Evolutionary conservation across 192 early-diverging fungal species (phyloP).

Genomic region (Mortierella antarctica): DNA sequence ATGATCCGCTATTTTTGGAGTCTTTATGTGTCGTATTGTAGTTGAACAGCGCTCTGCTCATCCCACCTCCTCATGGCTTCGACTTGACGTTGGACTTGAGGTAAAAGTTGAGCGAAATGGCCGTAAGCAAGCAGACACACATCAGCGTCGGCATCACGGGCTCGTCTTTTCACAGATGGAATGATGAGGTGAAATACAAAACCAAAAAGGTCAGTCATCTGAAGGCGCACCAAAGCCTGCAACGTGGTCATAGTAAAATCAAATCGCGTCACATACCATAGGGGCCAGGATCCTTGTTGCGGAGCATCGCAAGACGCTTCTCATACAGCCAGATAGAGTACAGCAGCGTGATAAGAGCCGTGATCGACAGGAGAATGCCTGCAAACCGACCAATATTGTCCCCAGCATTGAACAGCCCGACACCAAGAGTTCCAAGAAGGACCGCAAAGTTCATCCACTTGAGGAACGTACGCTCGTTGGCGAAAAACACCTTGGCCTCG

Average conservation of each 20-base stretch:
- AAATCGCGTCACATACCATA: constrained; percentile 50
- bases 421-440: constrained; percentile 72
- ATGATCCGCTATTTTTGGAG: neutral
- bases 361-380: constrained; percentile 76
- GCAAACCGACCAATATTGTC: constrained; percentile 73
- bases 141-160: constrained; percentile 75
- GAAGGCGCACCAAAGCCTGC: too few relatives aligned
- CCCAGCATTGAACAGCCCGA: constrained; percentile 83
- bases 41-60: neutral
- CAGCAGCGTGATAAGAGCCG: constrained; percentile 75
- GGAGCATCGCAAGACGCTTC: constrained; percentile 74
- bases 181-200: neutral
- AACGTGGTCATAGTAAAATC: neutral
- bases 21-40: too few relatives aligned
- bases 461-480: constrained; percentile 89
- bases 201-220: neutral
- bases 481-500: constrained; percentile 89
- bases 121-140: constrained; percentile 70
- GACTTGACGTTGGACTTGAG: constrained; percentile 57
- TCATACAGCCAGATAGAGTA: constrained; percentile 80
- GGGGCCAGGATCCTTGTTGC: constrained; percentile 64
- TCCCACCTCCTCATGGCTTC: constrained; percentile 21
- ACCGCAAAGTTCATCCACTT: constrained; percentile 85
- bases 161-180: constrained; percentile 63
- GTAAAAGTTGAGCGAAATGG: constrained; percentile 64